These are phyloP conservation scores for Penicillium paradoxum DNA, from an alignment of 495 filamentous ascomycete genomes.

Conservation along the genomic window DNA sequence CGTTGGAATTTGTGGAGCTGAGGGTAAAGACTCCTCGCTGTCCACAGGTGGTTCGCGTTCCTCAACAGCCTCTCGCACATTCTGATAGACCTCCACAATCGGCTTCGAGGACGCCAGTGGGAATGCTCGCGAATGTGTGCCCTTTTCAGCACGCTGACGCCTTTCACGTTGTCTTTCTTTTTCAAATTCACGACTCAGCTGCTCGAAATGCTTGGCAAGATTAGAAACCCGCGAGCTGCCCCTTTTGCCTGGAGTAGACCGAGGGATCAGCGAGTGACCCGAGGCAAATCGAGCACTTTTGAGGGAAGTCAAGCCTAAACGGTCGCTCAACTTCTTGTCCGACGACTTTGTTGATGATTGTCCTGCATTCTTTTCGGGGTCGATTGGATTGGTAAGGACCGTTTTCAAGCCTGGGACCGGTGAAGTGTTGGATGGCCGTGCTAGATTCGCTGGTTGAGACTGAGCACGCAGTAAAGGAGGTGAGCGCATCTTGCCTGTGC, in stretches of 20 bases:
- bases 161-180: conserved; percentile 86
- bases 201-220: conserved; percentile 92
- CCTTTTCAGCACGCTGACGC: conserved; percentile 74
- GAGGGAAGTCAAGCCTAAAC: conserved; percentile 55
- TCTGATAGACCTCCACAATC: conserved; percentile 91
- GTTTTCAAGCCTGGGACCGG: conserved; percentile 20
- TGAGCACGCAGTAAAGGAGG: conserved; percentile 66
- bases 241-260: conserved; percentile 65
- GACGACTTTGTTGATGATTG: conserved; percentile 38
- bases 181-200: conserved; percentile 93
- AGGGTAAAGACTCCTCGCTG: conserved; percentile 36
- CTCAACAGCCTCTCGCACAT: conserved; percentile 87
- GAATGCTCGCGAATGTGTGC: conserved; percentile 73
- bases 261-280: conserved; percentile 77
- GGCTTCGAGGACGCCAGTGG: conserved; percentile 90
- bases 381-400: conserved; percentile 8
- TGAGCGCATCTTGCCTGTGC: conserved; percentile 43
- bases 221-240: conserved; percentile 75
- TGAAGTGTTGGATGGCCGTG: conserved; percentile 18
- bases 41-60: conserved; percentile 75
- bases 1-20: conserved; percentile 25
- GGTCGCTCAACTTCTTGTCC: conserved; percentile 70
- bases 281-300: conserved; percentile 55
- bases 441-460: conserved; percentile 57
- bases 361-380: conserved; percentile 17